phyloP scores from a whole-genome alignment of 164 flowering plant species.

The Kingdonia uniflora region DNA sequence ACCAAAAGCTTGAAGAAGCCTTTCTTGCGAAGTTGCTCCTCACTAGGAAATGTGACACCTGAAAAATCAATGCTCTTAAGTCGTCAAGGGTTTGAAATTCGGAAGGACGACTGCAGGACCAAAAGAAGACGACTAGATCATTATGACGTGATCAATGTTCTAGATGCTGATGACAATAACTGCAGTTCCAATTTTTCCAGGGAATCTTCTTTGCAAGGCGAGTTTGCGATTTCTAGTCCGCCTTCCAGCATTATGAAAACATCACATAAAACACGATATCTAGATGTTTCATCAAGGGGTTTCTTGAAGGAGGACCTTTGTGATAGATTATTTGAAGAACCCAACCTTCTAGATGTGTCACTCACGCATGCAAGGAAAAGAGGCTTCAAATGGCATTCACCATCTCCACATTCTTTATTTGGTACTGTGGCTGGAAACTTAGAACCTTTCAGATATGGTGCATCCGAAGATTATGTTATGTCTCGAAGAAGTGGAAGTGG shows the following conservation, averaged over 20 bases:
- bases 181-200: conserved; percentile 13
- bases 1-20: conserved; percentile 17
- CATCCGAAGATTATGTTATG: conserved; percentile 12
- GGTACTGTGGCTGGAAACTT: conserved; percentile 12
- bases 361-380: conserved; percentile 2
- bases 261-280: conserved; percentile 11
- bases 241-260: conserved; percentile 8
- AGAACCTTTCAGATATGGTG: conserved; percentile 11
- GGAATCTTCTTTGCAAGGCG: conserved; percentile 13
- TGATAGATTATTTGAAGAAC: conserved; percentile 15
- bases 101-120: conserved; percentile 17
- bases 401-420: conserved; percentile 13
- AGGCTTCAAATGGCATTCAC: conserved; percentile 15
- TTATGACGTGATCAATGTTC: conserved; percentile 10
- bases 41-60: conserved; percentile 13
- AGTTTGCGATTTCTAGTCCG: conserved; percentile 11
- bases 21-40: conserved; percentile 29
- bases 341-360: conserved; percentile 13
- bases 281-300: conserved; percentile 15
- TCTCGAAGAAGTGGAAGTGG: conserved; percentile 11
- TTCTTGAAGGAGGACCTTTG: conserved; percentile 10
- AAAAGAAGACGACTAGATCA: conserved; percentile 13
- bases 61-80: conserved; percentile 14
- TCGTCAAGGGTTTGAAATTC: conserved; percentile 17
- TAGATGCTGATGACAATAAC: conserved; percentile 14